Evolutionary conservation across 768 basidiomycete species (phyloP), one percentile per base, ranked within the genome.

Genomic region (Xerocomellus amylosporus): DNA sequence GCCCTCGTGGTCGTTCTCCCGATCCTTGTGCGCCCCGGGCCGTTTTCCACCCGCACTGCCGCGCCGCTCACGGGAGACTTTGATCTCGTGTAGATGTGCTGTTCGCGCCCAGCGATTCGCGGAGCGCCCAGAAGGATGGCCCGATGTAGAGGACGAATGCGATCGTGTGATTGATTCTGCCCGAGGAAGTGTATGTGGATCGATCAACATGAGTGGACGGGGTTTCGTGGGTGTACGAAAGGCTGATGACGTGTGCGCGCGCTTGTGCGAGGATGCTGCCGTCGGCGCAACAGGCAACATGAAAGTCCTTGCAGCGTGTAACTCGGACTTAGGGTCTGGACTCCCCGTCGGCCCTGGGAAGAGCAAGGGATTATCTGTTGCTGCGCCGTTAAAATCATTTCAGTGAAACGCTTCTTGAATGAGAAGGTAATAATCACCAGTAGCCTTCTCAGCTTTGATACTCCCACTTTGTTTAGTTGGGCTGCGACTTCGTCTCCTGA

Each of bases 11-110:
- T 56, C 51, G 49, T 60, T 59, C 34, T 62, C 67, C 34, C 49
- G 51, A 5, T 60, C 55, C 36, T 26, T 55, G 42, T n/a, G n/a
- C n/a, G n/a, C n/a, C n/a, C 40, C 51, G 9, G 39, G n/a, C 0
- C 54, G 58, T 28, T 40, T 67, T 17, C 42, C 54, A 2, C 49
- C 36, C 3, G 49, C 52, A 22, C 57, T 58, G 3, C 57, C 61
- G 1, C 56, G 43, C 39, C 58, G 47, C 46, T 58, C 63, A 3
- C 49, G 58, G 10, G 36, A 17, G 1, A 53, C 41, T 49, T 74
- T 77, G 53, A 87, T 80, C 62, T 86, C 83, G 58, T 89, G 87
- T 43, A 88, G 59, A 73, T 89, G 87, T 4, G 87, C 83, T 0
- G 75, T 85, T 36, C 83, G 74, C 20, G 86, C 86, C 79, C 83